phyloP scores from a whole-genome alignment of 208 protist species.

The Acanthamoeba culbertsoni region DNA sequence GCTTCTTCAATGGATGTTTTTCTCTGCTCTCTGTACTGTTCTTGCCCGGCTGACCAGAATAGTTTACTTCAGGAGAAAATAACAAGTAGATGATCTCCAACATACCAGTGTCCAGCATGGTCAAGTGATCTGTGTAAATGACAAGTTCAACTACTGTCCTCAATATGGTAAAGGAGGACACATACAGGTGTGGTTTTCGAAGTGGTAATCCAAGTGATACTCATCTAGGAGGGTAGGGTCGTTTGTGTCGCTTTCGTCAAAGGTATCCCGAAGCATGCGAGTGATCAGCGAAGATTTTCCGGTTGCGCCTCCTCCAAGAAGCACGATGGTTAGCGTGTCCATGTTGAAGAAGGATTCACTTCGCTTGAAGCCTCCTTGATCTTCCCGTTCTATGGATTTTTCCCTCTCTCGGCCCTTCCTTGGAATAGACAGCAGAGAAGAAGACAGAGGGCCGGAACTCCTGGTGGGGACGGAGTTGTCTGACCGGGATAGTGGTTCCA shows the following conservation, averaged over 20 bases:
- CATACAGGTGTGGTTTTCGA: background rate
- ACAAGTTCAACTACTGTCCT: background rate
- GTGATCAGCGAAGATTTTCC: slow-evolving; percentile 38
- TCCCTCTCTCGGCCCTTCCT: no score
- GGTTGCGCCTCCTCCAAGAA: background rate
- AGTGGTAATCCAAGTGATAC: background rate
- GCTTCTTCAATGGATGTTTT: background rate
- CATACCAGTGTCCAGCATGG: background rate
- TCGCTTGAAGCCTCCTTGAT: background rate
- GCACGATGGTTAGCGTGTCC: background rate
- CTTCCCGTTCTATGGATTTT: background rate
- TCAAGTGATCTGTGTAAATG: background rate
- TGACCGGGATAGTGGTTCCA: no score
- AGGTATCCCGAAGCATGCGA: background rate
- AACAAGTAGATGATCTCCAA: background rate
- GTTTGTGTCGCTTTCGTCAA: background rate
- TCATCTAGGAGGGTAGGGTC: slow-evolving; percentile 39
- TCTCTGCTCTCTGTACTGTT: background rate
- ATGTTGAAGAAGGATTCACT: background rate
- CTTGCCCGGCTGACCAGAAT: background rate
- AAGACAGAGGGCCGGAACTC: no score
- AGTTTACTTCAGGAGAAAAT: no score
- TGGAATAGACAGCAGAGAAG: no score
- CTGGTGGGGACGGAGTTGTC: no score
- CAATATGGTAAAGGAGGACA: background rate